A percentile compares a stretch with the other conserved stretches of the same genome.
These are phyloP conservation scores for apple (Malus domestica) DNA, from an alignment of 306 rosid genomes.

Conservation along the genomic window ASM211411v1 NC_041805.1:32854001-32854500, in stretches of 20 bases:
- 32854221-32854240: slow-evolving; percentile 2
- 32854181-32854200: background rate
- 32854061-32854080: background rate
- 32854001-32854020: background rate
- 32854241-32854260: background rate
- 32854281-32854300: slow-evolving; percentile 2
- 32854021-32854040: slow-evolving; percentile 7
- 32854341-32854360: background rate
- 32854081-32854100: slow-evolving; percentile 4
- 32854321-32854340: background rate
- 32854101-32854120: background rate
- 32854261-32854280: background rate
- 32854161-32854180: background rate
- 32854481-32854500: background rate
- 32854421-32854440: background rate
- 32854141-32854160: too few species aligned
- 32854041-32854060: background rate
- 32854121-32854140: slow-evolving; percentile 8
- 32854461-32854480: background rate
- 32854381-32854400: fast-evolving
- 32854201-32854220: background rate
- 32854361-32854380: background rate
- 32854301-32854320: background rate
- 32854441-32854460: fast-evolving
- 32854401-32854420: background rate